Percentiles rank a stretch among this genome's conserved stretches.
Evolutionary conservation across 1,284 basidiomycete species (phyloP).

Genomic region (Leccinum subfulvum): DNA sequence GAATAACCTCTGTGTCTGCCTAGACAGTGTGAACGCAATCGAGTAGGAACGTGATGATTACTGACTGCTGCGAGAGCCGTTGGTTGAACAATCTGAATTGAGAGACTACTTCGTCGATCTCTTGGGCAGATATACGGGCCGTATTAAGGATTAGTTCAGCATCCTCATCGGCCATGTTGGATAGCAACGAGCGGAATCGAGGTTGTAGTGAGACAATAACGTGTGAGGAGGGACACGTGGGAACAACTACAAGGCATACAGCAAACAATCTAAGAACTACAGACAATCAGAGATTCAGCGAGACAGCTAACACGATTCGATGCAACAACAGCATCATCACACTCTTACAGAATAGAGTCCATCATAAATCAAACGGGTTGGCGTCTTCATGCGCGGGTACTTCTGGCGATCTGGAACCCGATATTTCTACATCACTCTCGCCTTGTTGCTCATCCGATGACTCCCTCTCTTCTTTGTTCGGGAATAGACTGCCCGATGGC

Average conservation of each 20-base stretch:
- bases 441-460: constrained; percentile 43
- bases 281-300: constrained; percentile 32
- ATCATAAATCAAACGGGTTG: constrained; percentile 53
- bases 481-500: constrained; percentile 58
- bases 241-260: constrained; percentile 30
- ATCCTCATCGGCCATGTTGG: constrained; percentile 27
- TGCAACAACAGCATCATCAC: constrained; percentile 25
- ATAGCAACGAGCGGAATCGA: neutral
- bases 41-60: neutral
- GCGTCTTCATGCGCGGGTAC: constrained; percentile 44
- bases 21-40: constrained; percentile 19
- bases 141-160: constrained; percentile 8
- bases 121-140: constrained; percentile 23
- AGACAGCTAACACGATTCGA: constrained; percentile 26
- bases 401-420: constrained; percentile 32
- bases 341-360: constrained; percentile 27
- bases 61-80: constrained; percentile 29
- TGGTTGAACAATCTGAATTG: constrained; percentile 32
- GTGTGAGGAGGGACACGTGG: constrained; percentile 23
- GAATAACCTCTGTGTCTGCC: constrained; percentile 37
- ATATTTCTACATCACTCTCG: constrained; percentile 24
- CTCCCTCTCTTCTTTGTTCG: constrained; percentile 40
- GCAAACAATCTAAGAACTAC: constrained; percentile 27
- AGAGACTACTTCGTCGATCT: constrained; percentile 34
- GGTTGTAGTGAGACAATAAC: neutral